These are phyloP conservation scores for Lasiodiplodia hormozganensis DNA, from an alignment of 2,329 filamentous ascomycete genomes.

Conservation along the genomic window DNA sequence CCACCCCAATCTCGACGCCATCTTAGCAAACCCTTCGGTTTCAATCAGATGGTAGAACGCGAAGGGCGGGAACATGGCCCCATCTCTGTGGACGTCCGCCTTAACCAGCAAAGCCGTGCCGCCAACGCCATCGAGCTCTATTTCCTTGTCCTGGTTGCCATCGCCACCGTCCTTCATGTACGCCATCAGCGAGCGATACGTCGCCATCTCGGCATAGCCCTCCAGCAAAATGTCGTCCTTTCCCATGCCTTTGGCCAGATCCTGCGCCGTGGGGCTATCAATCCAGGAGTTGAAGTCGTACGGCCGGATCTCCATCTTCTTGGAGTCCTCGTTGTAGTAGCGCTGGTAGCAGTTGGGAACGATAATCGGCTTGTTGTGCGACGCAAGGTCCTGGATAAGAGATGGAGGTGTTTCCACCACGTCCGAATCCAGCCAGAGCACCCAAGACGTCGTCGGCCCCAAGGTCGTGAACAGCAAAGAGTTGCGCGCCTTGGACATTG, in stretches of 20 bases:
- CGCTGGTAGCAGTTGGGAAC: conserved; percentile 96
- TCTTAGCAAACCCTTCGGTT: conserved; percentile 97
- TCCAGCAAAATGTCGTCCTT: conserved; percentile 92
- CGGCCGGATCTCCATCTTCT: conserved; percentile 75
- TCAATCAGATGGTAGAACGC: conserved; percentile 97
- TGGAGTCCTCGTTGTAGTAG: conserved; percentile 72
- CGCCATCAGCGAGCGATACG: conserved; percentile 90
- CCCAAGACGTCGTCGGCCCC: conserved; percentile 90
- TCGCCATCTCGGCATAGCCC: conserved; percentile 91
- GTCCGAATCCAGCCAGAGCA: conserved; percentile 93
- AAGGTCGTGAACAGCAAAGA: conserved; percentile 94
- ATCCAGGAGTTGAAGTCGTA: conserved; percentile 99
- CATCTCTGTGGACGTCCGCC: conserved; percentile 94
- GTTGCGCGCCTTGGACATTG: conserved; percentile 94
- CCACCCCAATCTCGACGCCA: conserved; percentile 90
- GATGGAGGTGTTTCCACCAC: conserved; percentile 85
- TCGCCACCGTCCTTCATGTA: conserved; percentile 67
- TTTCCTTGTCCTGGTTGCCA: conserved; percentile 64
- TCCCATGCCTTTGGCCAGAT: conserved; percentile 79
- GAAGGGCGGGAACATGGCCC: conserved; percentile 98
- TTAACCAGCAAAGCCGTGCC: conserved; percentile 93
- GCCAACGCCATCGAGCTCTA: conserved; percentile 89
- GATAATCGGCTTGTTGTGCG: conserved; percentile 87
- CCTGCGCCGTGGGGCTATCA: conserved; percentile 80
- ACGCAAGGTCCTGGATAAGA: conserved; percentile 89